Evolutionary conservation across 768 basidiomycete genomes (phyloP).

Genomic region (Trametes punicea): DNA sequence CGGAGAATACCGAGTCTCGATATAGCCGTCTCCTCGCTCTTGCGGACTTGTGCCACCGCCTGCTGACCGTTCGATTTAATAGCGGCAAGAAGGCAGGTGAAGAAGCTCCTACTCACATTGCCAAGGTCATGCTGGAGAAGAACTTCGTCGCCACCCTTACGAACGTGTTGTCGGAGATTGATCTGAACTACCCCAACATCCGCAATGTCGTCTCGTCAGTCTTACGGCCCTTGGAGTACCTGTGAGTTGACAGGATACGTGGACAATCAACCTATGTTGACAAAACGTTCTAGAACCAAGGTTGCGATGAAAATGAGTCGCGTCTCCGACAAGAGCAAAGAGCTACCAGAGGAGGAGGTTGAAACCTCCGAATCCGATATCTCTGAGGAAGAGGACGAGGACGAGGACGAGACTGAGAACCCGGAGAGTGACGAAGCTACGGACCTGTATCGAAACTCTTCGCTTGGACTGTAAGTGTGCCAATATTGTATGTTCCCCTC

Average conservation of each 20-base stretch:
- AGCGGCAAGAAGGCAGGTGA: conserved; percentile 50
- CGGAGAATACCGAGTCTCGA: conserved; percentile 59
- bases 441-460: conserved; percentile 93
- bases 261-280: not conserved
- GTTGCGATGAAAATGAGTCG: conserved; percentile 98
- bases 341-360: conserved; percentile 43
- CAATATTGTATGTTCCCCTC: not conserved
- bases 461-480: conserved; percentile 82
- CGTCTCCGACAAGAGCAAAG: conserved; percentile 63
- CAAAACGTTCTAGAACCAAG: conserved; percentile 47
- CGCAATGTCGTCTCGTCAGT: conserved; percentile 83
- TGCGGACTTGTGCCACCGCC: conserved; percentile 81
- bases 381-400: conserved; percentile 47
- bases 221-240: conserved; percentile 80
- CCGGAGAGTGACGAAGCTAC: conserved; percentile 75
- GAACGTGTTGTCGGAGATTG: conserved; percentile 83
- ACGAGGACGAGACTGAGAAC: conserved; percentile 56
- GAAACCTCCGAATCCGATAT: conserved; percentile 45
- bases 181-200: conserved; percentile 93
- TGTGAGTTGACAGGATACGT: conserved; percentile 51
- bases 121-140: conserved; percentile 98
- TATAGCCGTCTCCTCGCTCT: conserved; percentile 89
- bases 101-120: conserved; percentile 86
- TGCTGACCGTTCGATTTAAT: conserved; percentile 78
- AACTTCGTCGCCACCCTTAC: conserved; percentile 90